Evolutionary conservation across 2,329 filamentous ascomycete species (phyloP).

Genomic region (Chrysoporthe deuterocubensis): DNA sequence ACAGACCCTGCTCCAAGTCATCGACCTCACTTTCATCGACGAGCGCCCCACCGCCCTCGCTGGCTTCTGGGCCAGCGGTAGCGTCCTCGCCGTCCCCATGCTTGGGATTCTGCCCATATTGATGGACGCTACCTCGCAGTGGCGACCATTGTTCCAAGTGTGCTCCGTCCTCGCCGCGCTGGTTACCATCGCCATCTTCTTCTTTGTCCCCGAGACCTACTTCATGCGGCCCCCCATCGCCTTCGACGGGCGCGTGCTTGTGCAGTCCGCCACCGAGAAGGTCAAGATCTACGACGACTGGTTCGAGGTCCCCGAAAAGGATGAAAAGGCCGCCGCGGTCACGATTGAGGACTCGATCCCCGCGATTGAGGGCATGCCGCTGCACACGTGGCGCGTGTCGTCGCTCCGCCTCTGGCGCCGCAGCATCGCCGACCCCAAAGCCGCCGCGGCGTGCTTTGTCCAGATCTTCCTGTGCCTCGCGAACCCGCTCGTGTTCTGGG

Average conservation of each 20-base stretch:
- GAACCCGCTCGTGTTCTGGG: slow-evolving; percentile 37
- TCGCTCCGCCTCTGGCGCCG: slow-evolving; percentile 22
- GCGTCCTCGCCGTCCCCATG: slow-evolving; percentile 33
- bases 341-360: slow-evolving; percentile 24
- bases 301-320: slow-evolving; percentile 32
- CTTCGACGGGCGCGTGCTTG: slow-evolving; percentile 44
- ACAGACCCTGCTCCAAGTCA: slow-evolving; percentile 41
- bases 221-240: slow-evolving; percentile 46
- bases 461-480: slow-evolving; percentile 34
- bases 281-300: slow-evolving; percentile 42
- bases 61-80: slow-evolving; percentile 39
- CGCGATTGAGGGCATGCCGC: slow-evolving; percentile 8
- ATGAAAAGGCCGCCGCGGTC: background rate
- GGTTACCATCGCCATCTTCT: slow-evolving; percentile 36
- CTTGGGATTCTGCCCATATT: slow-evolving; percentile 37
- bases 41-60: slow-evolving; percentile 41
- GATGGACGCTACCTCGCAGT: slow-evolving; percentile 34
- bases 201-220: slow-evolving; percentile 44
- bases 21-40: slow-evolving; percentile 45
- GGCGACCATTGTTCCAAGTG: slow-evolving; percentile 40
- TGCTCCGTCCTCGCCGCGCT: slow-evolving; percentile 36
- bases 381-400: slow-evolving; percentile 19
- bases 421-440: slow-evolving; percentile 26
- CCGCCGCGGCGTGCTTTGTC: slow-evolving; percentile 29
- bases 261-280: slow-evolving; percentile 44